These are phyloP conservation scores for Triglochin maritima DNA, from an alignment of 106 monocot species.

Conservation along the genomic window DNA sequence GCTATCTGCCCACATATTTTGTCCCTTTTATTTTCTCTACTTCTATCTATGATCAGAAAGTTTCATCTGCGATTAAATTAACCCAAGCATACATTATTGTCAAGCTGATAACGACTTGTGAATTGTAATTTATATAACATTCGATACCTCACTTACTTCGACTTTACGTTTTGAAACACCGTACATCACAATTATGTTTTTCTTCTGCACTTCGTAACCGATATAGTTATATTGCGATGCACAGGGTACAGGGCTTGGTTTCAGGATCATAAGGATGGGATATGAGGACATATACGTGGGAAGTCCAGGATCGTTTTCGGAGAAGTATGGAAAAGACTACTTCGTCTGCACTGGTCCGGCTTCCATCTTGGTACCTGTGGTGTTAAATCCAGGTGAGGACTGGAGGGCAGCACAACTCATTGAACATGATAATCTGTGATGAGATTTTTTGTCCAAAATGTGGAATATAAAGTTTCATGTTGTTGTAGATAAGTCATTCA, in stretches of 20 bases:
- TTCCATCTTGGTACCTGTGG: slow-evolving; percentile 74
- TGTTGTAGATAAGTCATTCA: neutral
- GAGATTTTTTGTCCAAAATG: neutral
- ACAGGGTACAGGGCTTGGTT: slow-evolving; percentile 74
- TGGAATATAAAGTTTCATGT: neutral
- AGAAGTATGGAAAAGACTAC: slow-evolving; percentile 50
- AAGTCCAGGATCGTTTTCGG: slow-evolving; percentile 54
- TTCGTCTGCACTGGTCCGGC: slow-evolving; percentile 89
- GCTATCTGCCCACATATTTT: too few species aligned
- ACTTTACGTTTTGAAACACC: too few species aligned
- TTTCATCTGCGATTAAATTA: too few species aligned
- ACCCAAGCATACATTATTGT: too few species aligned
- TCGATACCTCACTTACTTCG: too few species aligned
- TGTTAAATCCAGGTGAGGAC: slow-evolving; percentile 56
- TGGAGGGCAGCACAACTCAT: slow-evolving; percentile 95
- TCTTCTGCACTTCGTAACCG: neutral
- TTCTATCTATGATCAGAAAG: too few species aligned
- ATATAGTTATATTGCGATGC: slow-evolving; percentile 2
- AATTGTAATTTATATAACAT: too few species aligned
- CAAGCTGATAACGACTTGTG: too few species aligned
- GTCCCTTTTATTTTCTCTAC: too few species aligned
- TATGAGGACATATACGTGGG: slow-evolving; percentile 71
- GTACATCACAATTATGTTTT: too few species aligned
- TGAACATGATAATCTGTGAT: slow-evolving; percentile 87
- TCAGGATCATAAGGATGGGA: slow-evolving; percentile 83